Conservation (phyloP, 2,329 filamentous ascomycete species). For the Fusarium siculi region DNA sequence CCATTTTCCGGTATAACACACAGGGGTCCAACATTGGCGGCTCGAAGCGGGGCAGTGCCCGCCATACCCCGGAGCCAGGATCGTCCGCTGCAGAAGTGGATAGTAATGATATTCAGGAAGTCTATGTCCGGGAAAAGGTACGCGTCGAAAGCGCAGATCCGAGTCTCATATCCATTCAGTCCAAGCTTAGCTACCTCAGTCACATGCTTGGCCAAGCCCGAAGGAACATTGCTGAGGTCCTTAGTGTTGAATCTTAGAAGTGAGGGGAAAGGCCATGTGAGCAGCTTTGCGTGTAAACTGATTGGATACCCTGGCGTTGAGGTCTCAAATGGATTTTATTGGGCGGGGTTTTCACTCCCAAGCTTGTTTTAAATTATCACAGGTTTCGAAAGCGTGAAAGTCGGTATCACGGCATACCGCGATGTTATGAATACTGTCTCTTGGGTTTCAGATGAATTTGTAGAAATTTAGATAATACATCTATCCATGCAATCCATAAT, state of each 20-base stretch:
- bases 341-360: not conserved
- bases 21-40: slow-evolving; percentile 45
- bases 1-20: slow-evolving; percentile 73
- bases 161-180: slow-evolving; percentile 81
- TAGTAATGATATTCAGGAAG: slow-evolving; percentile 60
- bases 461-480: slow-evolving; percentile 39
- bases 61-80: slow-evolving; percentile 40
- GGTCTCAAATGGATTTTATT: slow-evolving; percentile 16
- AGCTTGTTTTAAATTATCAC: not conserved
- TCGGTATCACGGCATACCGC: not conserved
- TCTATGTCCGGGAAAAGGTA: slow-evolving; percentile 90
- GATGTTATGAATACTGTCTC: slow-evolving; percentile 1
- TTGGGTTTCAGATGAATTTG: slow-evolving; percentile 27
- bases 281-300: slow-evolving; percentile 35
- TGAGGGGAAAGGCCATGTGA: slow-evolving; percentile 29
- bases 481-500: slow-evolving; percentile 43
- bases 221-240: slow-evolving; percentile 79
- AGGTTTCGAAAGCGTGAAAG: not conserved
- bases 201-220: slow-evolving; percentile 77
- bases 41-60: slow-evolving; percentile 39
- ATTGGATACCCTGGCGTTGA: slow-evolving; percentile 44
- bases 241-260: slow-evolving; percentile 65
- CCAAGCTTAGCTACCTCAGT: slow-evolving; percentile 83
- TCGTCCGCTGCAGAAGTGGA: slow-evolving; percentile 33
- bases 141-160: slow-evolving; percentile 91